A percentile compares a stretch with the other conserved stretches of the same genome.
phyloP scores from a whole-genome alignment of 495 filamentous ascomycete species.

The Aspergillus biplanus region DNA sequence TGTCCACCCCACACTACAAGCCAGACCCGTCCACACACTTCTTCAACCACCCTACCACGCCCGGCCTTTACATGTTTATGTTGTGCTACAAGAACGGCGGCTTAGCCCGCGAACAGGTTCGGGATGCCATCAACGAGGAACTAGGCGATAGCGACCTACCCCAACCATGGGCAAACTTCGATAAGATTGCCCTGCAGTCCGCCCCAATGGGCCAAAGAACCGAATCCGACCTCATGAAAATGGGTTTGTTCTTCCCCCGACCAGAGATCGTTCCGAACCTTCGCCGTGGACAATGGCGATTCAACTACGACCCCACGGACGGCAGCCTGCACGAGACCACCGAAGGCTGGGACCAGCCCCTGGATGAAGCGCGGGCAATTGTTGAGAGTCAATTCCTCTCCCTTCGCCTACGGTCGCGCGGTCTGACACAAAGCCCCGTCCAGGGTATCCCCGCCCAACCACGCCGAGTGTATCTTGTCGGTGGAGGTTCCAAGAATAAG shows the following conservation, averaged over 20 bases:
- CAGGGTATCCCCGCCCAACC: constrained; percentile 75
- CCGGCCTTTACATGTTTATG: constrained; percentile 95
- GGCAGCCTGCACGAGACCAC: constrained; percentile 49
- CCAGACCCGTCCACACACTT: constrained; percentile 87
- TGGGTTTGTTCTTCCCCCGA: constrained; percentile 91
- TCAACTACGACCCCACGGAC: constrained; percentile 58
- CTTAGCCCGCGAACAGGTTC: constrained; percentile 84
- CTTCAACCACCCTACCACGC: constrained; percentile 85
- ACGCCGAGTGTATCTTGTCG: constrained; percentile 87
- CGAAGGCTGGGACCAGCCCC: constrained; percentile 53
- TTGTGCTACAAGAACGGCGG: constrained; percentile 99
- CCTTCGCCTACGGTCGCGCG: constrained; percentile 78
- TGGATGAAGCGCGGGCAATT: constrained; percentile 81
- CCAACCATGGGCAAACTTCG: constrained; percentile 77
- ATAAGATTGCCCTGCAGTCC: constrained; percentile 64
- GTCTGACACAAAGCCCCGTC: constrained; percentile 64
- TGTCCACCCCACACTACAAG: constrained; percentile 88
- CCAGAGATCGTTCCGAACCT: constrained; percentile 96
- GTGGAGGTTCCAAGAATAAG: constrained; percentile 84
- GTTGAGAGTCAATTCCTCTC: constrained; percentile 93
- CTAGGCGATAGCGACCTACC: constrained; percentile 36
- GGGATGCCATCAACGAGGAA: constrained; percentile 65
- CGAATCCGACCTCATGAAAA: constrained; percentile 64
- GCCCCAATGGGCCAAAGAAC: constrained; percentile 65
- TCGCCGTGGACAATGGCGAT: constrained; percentile 80